Conservation (phyloP, 495 filamentous ascomycete genomes). For the Oidiodendron maius region DNA sequence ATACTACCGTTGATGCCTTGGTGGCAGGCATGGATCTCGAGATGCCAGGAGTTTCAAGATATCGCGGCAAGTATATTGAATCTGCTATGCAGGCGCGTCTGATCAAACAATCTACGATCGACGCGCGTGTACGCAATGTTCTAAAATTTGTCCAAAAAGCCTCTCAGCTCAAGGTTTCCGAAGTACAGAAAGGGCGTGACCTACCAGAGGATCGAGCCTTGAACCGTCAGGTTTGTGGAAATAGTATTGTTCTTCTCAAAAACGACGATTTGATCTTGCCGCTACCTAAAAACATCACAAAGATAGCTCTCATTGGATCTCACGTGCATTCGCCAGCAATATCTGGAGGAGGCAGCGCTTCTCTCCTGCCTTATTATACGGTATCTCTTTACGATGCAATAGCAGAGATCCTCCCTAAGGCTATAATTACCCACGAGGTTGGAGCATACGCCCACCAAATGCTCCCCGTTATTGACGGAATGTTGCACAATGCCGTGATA, state of each 20-base stretch:
- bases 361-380: slow-evolving; percentile 59
- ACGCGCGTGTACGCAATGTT: slow-evolving; percentile 55
- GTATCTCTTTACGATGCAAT: slow-evolving; percentile 64
- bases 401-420: slow-evolving; percentile 32
- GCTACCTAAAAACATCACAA: slow-evolving; percentile 47
- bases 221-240: slow-evolving; percentile 53
- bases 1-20: slow-evolving; percentile 56
- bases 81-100: slow-evolving; percentile 53
- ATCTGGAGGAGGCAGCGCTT: slow-evolving; percentile 64
- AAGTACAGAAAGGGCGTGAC: slow-evolving; percentile 11
- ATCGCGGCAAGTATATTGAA: slow-evolving; percentile 52
- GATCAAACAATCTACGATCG: slow-evolving; percentile 49
- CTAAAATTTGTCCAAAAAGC: slow-evolving; percentile 52
- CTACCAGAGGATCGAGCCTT: slow-evolving; percentile 24
- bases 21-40: slow-evolving; percentile 69
- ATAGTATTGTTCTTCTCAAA: slow-evolving; percentile 66
- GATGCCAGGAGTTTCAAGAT: slow-evolving; percentile 65
- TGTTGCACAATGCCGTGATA: slow-evolving; percentile 9
- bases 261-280: slow-evolving; percentile 62
- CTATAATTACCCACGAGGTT: slow-evolving; percentile 37
- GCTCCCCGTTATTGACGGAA: slow-evolving; percentile 43
- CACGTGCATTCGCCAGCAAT: slow-evolving; percentile 63
- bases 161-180: slow-evolving; percentile 3
- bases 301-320: slow-evolving; percentile 51
- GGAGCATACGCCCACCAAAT: slow-evolving; percentile 56